Conservation (phyloP, 2,329 filamentous ascomycete genomes). For the Pseudogymnoascus pannorum region DNA sequence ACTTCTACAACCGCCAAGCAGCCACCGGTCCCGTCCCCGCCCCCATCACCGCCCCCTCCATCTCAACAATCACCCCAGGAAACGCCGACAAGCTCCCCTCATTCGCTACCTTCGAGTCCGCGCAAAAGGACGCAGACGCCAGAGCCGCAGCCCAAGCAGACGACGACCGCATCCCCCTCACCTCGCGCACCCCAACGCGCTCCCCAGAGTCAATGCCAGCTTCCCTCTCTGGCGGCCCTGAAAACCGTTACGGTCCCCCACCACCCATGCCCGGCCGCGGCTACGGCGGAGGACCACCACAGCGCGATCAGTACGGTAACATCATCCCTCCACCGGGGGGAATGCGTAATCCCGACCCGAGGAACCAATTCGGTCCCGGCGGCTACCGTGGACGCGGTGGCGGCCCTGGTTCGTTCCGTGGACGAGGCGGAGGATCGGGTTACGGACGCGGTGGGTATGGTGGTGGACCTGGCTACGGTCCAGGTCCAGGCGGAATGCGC, state of each 20-base stretch:
- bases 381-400: slow-evolving; percentile 20
- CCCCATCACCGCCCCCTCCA: slow-evolving; percentile 33
- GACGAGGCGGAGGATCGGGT: slow-evolving; percentile 37
- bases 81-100: slow-evolving; percentile 46
- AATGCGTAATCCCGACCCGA: slow-evolving; percentile 40
- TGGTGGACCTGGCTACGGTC: slow-evolving; percentile 32
- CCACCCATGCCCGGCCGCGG: neutral
- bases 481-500: slow-evolving; percentile 22
- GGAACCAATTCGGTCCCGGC: slow-evolving; percentile 16
- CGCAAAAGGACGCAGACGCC: slow-evolving; percentile 43
- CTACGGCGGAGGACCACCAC: slow-evolving; percentile 28
- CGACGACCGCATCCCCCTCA: slow-evolving; percentile 66
- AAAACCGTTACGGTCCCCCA: neutral
- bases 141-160: slow-evolving; percentile 45
- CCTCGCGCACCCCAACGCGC: slow-evolving; percentile 48
- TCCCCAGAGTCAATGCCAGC: neutral
- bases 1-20: slow-evolving; percentile 70
- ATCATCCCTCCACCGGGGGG: slow-evolving; percentile 26
- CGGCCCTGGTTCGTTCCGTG: slow-evolving; percentile 26
- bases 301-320: slow-evolving; percentile 60
- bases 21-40: slow-evolving; percentile 13
- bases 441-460: slow-evolving; percentile 52
- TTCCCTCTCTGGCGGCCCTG: neutral
- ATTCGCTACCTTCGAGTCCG: slow-evolving; percentile 57
- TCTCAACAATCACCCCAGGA: slow-evolving; percentile 50